phyloP scores from a whole-genome alignment of 2,329 filamentous ascomycete species.

The Macrophomina pseudophaseolina region DNA sequence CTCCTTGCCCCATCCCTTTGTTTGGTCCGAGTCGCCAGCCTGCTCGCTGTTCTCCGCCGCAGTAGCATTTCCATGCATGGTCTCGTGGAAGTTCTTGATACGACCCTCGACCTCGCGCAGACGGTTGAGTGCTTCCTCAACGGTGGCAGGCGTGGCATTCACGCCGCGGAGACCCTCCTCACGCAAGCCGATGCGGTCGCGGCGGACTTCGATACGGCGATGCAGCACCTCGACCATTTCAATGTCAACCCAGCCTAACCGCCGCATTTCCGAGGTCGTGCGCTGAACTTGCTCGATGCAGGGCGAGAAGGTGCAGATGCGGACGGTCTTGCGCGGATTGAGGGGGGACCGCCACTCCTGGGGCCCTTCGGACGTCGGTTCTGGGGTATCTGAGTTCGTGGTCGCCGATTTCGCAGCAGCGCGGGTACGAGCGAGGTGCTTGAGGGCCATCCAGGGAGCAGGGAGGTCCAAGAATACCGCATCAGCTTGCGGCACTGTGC shows the following conservation, averaged over 20 bases:
- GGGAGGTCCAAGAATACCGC: slow-evolving; percentile 81
- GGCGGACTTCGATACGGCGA: slow-evolving; percentile 77
- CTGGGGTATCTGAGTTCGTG: not conserved
- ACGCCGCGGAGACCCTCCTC: slow-evolving; percentile 70
- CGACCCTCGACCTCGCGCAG: slow-evolving; percentile 75
- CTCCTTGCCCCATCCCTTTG: slow-evolving; percentile 31
- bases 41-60: slow-evolving; percentile 43
- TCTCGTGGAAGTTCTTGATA: slow-evolving; percentile 67
- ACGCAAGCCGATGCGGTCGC: slow-evolving; percentile 78
- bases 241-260: slow-evolving; percentile 87
- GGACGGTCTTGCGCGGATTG: slow-evolving; percentile 71
- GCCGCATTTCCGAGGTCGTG: slow-evolving; percentile 80
- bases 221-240: slow-evolving; percentile 90
- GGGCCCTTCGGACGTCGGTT: slow-evolving; percentile 27
- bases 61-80: slow-evolving; percentile 48
- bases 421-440: slow-evolving; percentile 68
- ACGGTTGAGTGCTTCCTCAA: slow-evolving; percentile 77
- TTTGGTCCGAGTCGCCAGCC: slow-evolving; percentile 32
- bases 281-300: slow-evolving; percentile 95
- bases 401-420: slow-evolving; percentile 34
- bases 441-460: slow-evolving; percentile 79
- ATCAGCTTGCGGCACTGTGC: slow-evolving; percentile 61
- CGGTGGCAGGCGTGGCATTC: slow-evolving; percentile 72
- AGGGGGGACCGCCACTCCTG: slow-evolving; percentile 58
- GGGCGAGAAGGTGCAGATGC: slow-evolving; percentile 93